Percentiles rank a stretch among this genome's conserved stretches.
Conservation (phyloP, 176 grass and related monocot species). For the Eleusine indica region DNA sequence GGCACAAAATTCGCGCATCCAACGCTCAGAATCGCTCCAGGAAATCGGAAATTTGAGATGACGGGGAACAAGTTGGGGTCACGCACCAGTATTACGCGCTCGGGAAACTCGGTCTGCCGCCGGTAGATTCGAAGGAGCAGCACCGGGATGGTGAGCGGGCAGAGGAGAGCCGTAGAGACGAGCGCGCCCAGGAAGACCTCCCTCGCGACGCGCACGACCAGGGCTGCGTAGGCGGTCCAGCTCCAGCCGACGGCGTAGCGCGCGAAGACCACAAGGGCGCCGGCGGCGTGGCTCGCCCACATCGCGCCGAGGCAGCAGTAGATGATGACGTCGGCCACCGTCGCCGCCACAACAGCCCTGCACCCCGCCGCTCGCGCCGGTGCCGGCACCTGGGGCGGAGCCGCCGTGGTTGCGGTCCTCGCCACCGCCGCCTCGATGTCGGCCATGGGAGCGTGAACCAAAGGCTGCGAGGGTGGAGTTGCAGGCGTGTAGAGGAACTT, state of each 20-base stretch:
- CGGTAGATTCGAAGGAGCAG: not conserved
- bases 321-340: not conserved
- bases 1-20: not conserved
- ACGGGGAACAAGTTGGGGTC: not conserved
- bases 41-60: not conserved
- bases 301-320: not conserved
- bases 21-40: not conserved
- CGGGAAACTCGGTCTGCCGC: not conserved
- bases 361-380: not conserved
- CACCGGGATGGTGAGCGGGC: not conserved
- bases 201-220: not conserved
- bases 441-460: not conserved
- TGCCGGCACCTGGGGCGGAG: not conserved
- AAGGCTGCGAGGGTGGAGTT: too few relatives aligned
- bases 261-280: not conserved
- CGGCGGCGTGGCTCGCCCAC: not conserved
- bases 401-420: too few relatives aligned
- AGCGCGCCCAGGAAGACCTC: not conserved
- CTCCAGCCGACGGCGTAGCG: not conserved
- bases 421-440: not conserved
- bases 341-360: not conserved
- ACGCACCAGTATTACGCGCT: not conserved
- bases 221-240: not conserved
- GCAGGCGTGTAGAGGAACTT: too few relatives aligned
- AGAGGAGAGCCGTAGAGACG: not conserved